Evolutionary conservation across 441 rosid genomes (phyloP).

Genomic region (Populus tomentosa): DNA sequence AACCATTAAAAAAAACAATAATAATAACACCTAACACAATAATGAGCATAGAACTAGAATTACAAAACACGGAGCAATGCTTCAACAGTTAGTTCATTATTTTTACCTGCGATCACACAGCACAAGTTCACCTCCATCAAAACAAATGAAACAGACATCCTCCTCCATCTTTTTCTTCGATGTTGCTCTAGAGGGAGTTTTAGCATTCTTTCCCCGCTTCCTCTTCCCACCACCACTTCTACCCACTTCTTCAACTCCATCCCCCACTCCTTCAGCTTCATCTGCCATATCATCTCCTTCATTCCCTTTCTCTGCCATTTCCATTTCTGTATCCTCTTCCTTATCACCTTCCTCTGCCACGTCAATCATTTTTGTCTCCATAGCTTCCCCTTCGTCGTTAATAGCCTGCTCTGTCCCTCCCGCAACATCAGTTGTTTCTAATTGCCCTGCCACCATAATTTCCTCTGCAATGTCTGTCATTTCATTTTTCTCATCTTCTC

Average conservation of each 20-base stretch:
- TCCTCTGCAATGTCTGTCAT: not conserved
- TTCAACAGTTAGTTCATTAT: not conserved
- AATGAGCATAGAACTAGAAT: not conserved
- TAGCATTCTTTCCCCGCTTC: slow-evolving; percentile 57
- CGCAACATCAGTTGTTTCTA: not conserved
- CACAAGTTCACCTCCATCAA: slow-evolving; percentile 93
- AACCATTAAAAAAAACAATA: not conserved
- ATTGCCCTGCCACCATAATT: not conserved
- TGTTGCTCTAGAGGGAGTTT: slow-evolving; percentile 37
- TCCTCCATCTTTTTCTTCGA: slow-evolving; percentile 75
- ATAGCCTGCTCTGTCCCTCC: not conserved
- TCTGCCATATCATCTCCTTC: slow-evolving; percentile 28
- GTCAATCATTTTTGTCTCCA: not conserved
- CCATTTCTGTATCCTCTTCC: slow-evolving; percentile 25
- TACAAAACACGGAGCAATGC: slow-evolving; percentile 2
- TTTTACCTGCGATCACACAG: slow-evolving; percentile 96
- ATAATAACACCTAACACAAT: not conserved
- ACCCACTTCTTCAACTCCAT: slow-evolving; percentile 40
- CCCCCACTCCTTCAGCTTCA: slow-evolving; percentile 35
- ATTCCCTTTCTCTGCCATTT: slow-evolving; percentile 5
- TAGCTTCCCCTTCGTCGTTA: not conserved
- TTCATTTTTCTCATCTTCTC: not conserved
- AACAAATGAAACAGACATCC: slow-evolving; percentile 97
- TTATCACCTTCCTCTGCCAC: slow-evolving; percentile 10
- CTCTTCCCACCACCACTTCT: slow-evolving; percentile 59